Evolutionary conservation across 805 yeast species (phyloP).

Genomic region (Yarrowia sp.): DNA sequence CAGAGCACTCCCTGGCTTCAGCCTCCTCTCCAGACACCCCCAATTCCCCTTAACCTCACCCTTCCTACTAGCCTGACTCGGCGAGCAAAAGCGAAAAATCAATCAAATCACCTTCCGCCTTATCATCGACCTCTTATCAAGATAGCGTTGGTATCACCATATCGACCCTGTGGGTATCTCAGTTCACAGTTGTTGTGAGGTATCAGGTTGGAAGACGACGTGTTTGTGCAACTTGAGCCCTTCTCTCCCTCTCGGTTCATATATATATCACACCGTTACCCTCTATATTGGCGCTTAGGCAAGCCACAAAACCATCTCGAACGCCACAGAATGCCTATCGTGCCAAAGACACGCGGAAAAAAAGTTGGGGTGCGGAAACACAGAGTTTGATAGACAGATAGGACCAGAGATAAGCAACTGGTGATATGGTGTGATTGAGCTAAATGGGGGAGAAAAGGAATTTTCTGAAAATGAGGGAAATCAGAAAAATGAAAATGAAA

Average conservation of each 20-base stretch:
- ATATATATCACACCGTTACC: conserved; percentile 17
- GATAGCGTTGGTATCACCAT: conserved; percentile 8
- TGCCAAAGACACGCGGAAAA: not conserved
- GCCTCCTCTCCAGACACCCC: not conserved
- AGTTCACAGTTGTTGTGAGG: no score
- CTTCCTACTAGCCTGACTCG: conserved; percentile 10
- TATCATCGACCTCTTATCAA: conserved; percentile 11
- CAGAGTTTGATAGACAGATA: not conserved
- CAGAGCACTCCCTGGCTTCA: not conserved
- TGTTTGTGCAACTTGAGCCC: no score
- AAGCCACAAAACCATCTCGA: conserved; percentile 22
- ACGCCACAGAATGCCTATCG: conserved; percentile 16
- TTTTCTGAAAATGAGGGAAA: not conserved
- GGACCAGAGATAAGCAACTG: not conserved
- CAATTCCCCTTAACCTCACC: not conserved
- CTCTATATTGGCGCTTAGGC: conserved; percentile 32
- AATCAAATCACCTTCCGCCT: not conserved
- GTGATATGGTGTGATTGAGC: conserved; percentile 30
- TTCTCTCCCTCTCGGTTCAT: not conserved
- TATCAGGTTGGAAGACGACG: no score
- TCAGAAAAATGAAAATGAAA: no score
- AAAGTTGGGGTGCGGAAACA: not conserved
- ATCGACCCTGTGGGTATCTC: no score
- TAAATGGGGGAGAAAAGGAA: not conserved
- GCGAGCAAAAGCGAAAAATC: conserved; percentile 15